phyloP scores from a whole-genome alignment of 1,139 yeast species.

The Suzukiozyma palmioleophila region DNA sequence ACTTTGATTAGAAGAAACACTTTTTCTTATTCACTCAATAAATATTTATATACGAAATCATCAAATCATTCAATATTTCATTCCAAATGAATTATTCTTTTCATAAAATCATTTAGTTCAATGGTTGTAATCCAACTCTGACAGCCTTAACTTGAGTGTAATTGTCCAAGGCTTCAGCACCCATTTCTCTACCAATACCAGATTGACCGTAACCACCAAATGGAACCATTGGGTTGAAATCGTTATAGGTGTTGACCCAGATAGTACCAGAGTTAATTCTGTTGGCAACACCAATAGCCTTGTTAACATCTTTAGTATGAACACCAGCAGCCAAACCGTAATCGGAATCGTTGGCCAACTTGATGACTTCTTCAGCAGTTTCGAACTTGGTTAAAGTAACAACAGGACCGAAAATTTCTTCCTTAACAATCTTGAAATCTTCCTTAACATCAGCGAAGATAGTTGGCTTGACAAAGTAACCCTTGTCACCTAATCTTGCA shows the following conservation, averaged over 20 bases:
- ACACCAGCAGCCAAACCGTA: slow-evolving; percentile 86
- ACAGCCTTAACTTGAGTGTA: slow-evolving; percentile 82
- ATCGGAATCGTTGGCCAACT: slow-evolving; percentile 65
- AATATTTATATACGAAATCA: background rate
- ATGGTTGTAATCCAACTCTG: slow-evolving; percentile 33
- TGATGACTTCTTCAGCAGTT: slow-evolving; percentile 66
- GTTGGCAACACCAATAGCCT: slow-evolving; percentile 61
- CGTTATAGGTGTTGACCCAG: slow-evolving; percentile 84
- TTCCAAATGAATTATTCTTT: background rate
- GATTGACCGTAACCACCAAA: slow-evolving; percentile 86
- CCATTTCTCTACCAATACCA: slow-evolving; percentile 93
- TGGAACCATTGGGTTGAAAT: slow-evolving; percentile 76
- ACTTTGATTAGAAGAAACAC: too few relatives aligned
- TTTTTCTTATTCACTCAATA: too few relatives aligned
- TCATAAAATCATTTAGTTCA: background rate
- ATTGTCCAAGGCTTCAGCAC: slow-evolving; percentile 76
- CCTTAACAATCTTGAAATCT: slow-evolving; percentile 65
- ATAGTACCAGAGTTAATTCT: slow-evolving; percentile 75
- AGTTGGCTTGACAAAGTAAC: slow-evolving; percentile 78
- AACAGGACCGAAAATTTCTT: slow-evolving; percentile 88
- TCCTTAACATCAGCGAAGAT: slow-evolving; percentile 68
- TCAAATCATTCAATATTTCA: background rate
- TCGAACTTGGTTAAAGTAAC: slow-evolving; percentile 70
- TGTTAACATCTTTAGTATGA: slow-evolving; percentile 67
- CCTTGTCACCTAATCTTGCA: slow-evolving; percentile 59